Evolutionary conservation across 2,329 filamentous ascomycete species (phyloP).

Genomic region (Escovopsis sp.): DNA sequence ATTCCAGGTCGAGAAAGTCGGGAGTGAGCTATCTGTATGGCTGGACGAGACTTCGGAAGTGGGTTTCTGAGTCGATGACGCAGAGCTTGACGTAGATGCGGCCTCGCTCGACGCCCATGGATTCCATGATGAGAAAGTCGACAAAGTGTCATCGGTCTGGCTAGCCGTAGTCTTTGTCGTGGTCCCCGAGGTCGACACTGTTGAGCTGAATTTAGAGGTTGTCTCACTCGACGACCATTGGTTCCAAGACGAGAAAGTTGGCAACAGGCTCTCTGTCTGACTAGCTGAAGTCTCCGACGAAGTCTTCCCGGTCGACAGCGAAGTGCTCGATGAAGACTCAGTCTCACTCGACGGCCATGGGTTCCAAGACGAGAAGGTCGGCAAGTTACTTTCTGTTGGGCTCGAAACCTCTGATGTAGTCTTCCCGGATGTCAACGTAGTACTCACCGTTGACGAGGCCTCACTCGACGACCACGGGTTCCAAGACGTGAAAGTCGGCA

Average conservation of each 20-base stretch:
- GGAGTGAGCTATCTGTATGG: too few species aligned
- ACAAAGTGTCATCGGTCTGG: too few species aligned
- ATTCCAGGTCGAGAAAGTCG: too few species aligned
- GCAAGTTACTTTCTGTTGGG: too few species aligned
- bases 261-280: too few species aligned
- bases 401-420: too few species aligned
- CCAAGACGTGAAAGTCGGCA: not conserved
- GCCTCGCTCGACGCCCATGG: conserved; percentile 2
- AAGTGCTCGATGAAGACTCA: not conserved
- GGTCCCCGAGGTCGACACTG: not conserved
- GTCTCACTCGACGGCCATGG: conserved; percentile 1
- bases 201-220: not conserved
- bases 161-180: too few species aligned
- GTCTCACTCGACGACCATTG: conserved; percentile 2
- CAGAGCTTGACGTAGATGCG: not conserved
- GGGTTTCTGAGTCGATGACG: not conserved
- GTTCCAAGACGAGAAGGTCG: too few species aligned
- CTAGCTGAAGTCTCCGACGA: too few species aligned
- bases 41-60: not conserved
- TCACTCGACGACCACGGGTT: conserved; percentile 2
- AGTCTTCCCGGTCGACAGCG: too few species aligned
- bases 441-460: not conserved
- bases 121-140: too few species aligned
- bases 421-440: not conserved
- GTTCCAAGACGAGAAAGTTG: not conserved